Conservation (phyloP, 148 eudicot genomes). For the Chenopodium suecicum region DNA sequence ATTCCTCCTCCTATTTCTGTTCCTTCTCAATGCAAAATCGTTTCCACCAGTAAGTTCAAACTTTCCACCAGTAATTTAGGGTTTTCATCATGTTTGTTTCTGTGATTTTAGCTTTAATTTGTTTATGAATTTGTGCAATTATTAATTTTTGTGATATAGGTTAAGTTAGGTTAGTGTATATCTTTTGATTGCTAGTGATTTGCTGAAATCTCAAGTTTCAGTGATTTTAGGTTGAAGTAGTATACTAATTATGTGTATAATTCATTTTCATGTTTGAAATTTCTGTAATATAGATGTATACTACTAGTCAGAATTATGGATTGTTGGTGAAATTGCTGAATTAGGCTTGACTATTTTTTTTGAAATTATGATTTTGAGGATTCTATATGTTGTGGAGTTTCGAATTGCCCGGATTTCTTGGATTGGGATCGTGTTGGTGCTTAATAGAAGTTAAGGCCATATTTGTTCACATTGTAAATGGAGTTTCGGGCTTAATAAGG, state of each 20-base stretch:
- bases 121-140: no score
- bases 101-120: not conserved
- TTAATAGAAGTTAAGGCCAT: no score
- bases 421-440: no score
- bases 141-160: no score
- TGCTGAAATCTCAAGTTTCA: not conserved
- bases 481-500: no score
- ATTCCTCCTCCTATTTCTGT: conserved; percentile 57
- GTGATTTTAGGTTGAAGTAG: not conserved
- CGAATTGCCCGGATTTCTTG: not conserved
- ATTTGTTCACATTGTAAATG: no score
- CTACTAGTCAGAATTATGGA: not conserved
- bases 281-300: not conserved
- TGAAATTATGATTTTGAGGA: not conserved
- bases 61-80: not conserved
- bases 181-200: no score
- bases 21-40: conserved; percentile 69
- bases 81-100: not conserved
- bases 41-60: conserved; percentile 60
- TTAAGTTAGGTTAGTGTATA: no score
- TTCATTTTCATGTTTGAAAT: not conserved
- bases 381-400: not conserved
- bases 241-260: not conserved
- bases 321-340: not conserved
- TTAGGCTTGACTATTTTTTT: not conserved